Evolutionary conservation across 108 stramenopile species (phyloP).

Genomic region (Chaetoceros tenuissimus): DNA sequence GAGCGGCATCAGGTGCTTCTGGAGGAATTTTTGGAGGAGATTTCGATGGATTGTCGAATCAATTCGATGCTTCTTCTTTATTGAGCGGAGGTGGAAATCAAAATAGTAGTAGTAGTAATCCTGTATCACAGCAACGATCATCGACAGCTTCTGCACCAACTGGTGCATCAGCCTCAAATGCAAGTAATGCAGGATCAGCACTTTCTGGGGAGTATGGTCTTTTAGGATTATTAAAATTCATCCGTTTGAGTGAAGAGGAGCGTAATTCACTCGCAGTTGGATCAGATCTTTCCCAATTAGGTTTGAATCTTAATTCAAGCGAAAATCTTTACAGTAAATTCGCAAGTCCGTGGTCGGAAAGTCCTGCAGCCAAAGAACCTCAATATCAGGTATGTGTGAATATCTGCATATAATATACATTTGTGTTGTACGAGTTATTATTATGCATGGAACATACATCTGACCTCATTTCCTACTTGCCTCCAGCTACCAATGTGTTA

Average conservation of each 20-base stretch:
- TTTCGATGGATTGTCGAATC: not conserved
- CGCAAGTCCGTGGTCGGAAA: constrained; percentile 90
- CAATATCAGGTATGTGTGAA: constrained; percentile 75
- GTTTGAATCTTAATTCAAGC: constrained; percentile 88
- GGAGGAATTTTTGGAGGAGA: not conserved
- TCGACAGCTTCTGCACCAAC: constrained; percentile 17
- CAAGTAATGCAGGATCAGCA: constrained; percentile 41
- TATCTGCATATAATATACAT: not conserved
- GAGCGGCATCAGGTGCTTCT: not conserved
- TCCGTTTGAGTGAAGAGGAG: constrained; percentile 96
- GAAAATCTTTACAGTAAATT: constrained; percentile 91
- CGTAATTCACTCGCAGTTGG: constrained; percentile 90
- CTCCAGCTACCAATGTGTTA: constrained; percentile 89
- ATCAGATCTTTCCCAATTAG: constrained; percentile 91
- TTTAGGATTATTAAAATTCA: constrained; percentile 87
- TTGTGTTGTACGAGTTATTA: not conserved
- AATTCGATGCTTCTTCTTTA: not conserved
- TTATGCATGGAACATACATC: not conserved
- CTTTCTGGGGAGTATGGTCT: constrained; percentile 89
- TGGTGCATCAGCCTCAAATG: constrained; percentile 19
- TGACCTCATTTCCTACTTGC: constrained; percentile 1
- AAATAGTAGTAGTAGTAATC: not conserved
- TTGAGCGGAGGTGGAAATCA: not conserved
- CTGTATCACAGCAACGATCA: constrained; percentile 9
- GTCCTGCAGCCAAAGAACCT: constrained; percentile 76